Evolutionary conservation across 2,329 filamentous ascomycete genomes (phyloP), one percentile per base, ranked within the genome.

Genomic region (Coniochaeta sp.): DNA sequence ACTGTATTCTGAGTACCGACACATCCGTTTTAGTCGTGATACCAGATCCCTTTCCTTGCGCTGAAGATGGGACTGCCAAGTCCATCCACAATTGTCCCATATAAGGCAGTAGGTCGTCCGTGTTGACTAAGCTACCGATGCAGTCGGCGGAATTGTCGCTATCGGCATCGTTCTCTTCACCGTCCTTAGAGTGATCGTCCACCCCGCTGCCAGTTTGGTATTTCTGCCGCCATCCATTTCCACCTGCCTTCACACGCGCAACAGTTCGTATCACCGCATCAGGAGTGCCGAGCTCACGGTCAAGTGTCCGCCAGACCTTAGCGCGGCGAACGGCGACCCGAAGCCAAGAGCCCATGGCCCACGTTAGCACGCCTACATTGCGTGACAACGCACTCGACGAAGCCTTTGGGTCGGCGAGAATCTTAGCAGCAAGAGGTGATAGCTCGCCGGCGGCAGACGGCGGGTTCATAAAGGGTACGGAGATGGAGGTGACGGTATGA

Each of bases 301-400:
- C 77, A 26, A 89, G 73, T 1, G 72, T 74, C 26, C 76, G 76
- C 88, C 88, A 90, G 60, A 87, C 81, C n/a, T 75, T 75, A 0
- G 88, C 88, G 8, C 88, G 76, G 59, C 81, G 79, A 9, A 80
- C 73, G 0, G 86, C 83, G 1, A 87, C 71, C 2, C 86, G 82
- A 62, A 86, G 79, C 84, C 88, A 90, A 58, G 88, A 85, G 14
- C 81, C 80, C 78, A 90, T 85, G 0, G 86, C 87, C 86, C 87
- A 90, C 5, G 81, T 80, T 0, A 88, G 67, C 6, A 86, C 78
- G 22, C 80, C 80, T 0, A 89, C 71, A 62, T 90, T 88, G 38
- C 77, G 77, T 8, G 77, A 74, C 63, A 83, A 73, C 0, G 77
- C 76, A n/a, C 77, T 77, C 16, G 14, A n/a, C 4, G 33, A 74